phyloP scores from a whole-genome alignment of 371 early-diverging fungal species.

The Sporodiniella umbellata region DNA sequence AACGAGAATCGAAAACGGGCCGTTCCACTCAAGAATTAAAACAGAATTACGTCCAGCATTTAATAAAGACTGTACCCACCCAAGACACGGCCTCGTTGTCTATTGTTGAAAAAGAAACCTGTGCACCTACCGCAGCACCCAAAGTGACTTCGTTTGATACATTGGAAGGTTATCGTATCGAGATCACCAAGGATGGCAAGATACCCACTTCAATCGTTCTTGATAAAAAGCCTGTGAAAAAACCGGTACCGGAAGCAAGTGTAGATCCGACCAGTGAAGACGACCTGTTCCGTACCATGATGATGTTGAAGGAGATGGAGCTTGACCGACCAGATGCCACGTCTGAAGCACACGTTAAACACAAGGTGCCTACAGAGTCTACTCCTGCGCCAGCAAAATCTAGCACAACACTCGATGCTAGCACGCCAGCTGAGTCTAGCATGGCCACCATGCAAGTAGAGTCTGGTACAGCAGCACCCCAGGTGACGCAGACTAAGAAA shows the following conservation, averaged over 20 bases:
- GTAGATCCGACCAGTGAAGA: constrained; percentile 27
- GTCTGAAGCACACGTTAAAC: too few relatives aligned
- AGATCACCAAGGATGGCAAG: constrained; percentile 18
- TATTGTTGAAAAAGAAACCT: constrained; percentile 29
- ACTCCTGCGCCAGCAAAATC: too few relatives aligned
- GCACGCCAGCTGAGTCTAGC: too few relatives aligned
- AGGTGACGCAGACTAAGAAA: constrained; percentile 3
- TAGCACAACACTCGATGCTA: too few relatives aligned
- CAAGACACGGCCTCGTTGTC: constrained; percentile 18
- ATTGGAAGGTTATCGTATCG: constrained; percentile 44
- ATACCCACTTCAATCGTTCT: constrained; percentile 32
- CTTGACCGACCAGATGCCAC: constrained; percentile 24
- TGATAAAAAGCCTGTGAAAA: constrained; percentile 11
- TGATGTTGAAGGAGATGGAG: constrained; percentile 42
- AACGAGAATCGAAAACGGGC: constrained; percentile 8
- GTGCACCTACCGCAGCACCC: not conserved
- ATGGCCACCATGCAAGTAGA: too few relatives aligned
- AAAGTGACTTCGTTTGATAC: constrained; percentile 23
- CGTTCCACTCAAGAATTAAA: constrained; percentile 19
- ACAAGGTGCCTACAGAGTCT: too few relatives aligned
- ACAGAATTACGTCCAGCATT: constrained; percentile 34
- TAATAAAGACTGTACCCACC: constrained; percentile 28
- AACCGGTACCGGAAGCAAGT: constrained; percentile 1
- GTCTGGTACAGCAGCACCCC: too few relatives aligned
- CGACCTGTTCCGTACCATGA: constrained; percentile 48